These are phyloP conservation scores for Leishmania gerbilli DNA, from an alignment of 208 protist genomes.

Conservation along the genomic window DNA sequence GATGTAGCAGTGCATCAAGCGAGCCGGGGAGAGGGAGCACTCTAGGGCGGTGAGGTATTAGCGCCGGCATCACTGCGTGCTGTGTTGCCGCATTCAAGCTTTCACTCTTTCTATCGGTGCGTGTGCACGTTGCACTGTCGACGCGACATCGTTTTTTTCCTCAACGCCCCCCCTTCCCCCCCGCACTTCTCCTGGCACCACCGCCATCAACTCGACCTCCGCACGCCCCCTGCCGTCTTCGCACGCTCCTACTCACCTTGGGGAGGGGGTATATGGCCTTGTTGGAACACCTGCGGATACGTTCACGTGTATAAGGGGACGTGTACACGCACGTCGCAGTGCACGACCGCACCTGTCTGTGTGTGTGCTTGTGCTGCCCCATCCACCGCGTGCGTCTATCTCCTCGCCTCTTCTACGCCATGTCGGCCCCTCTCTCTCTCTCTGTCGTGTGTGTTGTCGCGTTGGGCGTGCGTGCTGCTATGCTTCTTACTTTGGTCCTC, in stretches of 20 bases:
- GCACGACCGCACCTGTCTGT: not conserved
- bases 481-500: not conserved
- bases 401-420: not conserved
- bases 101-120: not conserved
- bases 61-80: not conserved
- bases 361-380: not conserved
- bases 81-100: not conserved
- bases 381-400: not conserved
- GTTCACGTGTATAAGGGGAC: not conserved
- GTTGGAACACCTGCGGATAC: not conserved
- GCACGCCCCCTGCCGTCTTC: not conserved
- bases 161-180: too few relatives aligned
- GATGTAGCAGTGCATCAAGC: not conserved
- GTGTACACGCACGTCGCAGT: not conserved
- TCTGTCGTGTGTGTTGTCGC: not conserved
- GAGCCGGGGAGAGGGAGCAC: not conserved
- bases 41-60: not conserved
- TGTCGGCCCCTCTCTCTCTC: not conserved
- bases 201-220: not conserved
- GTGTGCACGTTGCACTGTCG: not conserved
- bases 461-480: not conserved
- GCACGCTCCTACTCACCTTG: not conserved
- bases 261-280: not conserved
- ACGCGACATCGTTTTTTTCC: not conserved
- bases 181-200: not conserved